Conservation (phyloP, 1,284 basidiomycete genomes). For the Singerocomus inundabilis region DNA sequence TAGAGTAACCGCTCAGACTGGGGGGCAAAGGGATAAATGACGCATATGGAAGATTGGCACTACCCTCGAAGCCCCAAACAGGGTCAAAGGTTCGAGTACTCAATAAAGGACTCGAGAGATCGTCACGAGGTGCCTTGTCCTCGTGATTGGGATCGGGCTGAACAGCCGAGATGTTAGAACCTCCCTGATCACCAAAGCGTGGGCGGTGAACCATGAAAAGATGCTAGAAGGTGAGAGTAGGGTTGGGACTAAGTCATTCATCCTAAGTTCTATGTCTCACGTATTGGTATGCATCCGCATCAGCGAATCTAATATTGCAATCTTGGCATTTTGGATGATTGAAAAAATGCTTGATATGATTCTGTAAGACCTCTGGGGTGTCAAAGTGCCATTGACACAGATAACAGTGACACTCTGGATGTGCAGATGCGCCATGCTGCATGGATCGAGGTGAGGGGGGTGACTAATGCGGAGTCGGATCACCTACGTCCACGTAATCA, state of each 20-base stretch:
- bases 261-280: conserved; percentile 18
- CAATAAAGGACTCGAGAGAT: conserved; percentile 7
- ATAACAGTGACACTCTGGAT: conserved; percentile 33
- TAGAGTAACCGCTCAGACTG: conserved; percentile 32
- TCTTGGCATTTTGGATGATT: conserved; percentile 32
- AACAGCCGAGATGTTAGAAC: not conserved
- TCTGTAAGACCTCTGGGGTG: conserved; percentile 25
- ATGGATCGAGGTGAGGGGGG: conserved; percentile 8
- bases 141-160: conserved; percentile 1
- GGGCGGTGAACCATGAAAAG: conserved; percentile 31
- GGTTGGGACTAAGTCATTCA: conserved; percentile 4
- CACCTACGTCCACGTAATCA: conserved; percentile 33
- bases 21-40: conserved; percentile 33
- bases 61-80: conserved; percentile 30
- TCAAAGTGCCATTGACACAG: conserved; percentile 38
- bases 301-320: conserved; percentile 30
- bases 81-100: conserved; percentile 21
- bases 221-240: conserved; percentile 16
- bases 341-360: conserved; percentile 34
- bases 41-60: conserved; percentile 23
- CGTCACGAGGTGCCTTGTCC: conserved; percentile 1
- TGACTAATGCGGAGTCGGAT: not conserved
- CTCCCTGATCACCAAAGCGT: conserved; percentile 11
- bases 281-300: conserved; percentile 32
- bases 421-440: conserved; percentile 31